These are phyloP conservation scores for Luzula sylvatica DNA, from an alignment of 176 grass and related monocot species.

Conservation along the genomic window DNA sequence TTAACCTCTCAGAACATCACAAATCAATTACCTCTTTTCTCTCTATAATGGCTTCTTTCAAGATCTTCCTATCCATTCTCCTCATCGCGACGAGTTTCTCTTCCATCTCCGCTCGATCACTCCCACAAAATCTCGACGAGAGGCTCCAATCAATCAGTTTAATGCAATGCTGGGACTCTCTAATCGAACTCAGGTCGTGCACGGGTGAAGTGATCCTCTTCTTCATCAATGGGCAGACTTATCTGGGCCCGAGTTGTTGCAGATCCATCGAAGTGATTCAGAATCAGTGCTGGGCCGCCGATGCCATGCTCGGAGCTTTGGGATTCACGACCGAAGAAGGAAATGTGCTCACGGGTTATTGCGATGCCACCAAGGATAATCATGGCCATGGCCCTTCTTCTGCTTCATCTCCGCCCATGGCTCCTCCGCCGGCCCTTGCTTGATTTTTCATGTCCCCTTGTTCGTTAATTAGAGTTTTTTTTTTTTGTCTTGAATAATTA, in stretches of 20 bases:
- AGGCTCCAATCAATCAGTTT: constrained; percentile 25
- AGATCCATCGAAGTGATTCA: constrained; percentile 54
- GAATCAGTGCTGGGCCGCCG: constrained; percentile 60
- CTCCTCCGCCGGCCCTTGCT: background rate
- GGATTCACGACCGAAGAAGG: constrained; percentile 63
- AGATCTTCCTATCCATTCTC: background rate
- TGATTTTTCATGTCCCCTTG: background rate
- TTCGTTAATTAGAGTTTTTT: background rate
- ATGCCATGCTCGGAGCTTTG: constrained; percentile 42
- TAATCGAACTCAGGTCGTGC: constrained; percentile 59
- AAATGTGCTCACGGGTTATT: constrained; percentile 56
- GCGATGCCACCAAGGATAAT: constrained; percentile 19
- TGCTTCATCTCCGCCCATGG: background rate
- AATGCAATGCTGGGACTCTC: constrained; percentile 55
- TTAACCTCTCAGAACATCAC: background rate
- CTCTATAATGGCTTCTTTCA: constrained; percentile 17
- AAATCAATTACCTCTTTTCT: background rate
- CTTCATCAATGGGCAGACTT: constrained; percentile 62
- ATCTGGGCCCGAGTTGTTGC: constrained; percentile 53
- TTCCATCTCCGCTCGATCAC: background rate
- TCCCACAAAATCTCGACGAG: constrained; percentile 3
- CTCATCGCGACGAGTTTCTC: background rate
- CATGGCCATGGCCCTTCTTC: background rate
- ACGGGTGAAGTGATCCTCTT: constrained; percentile 72
- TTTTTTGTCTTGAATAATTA: constrained; percentile 7